Percentiles rank a stretch among this genome's conserved stretches.
Conservation (phyloP, 2,329 filamentous ascomycete species). For the Colletotrichum tofieldiae region DNA sequence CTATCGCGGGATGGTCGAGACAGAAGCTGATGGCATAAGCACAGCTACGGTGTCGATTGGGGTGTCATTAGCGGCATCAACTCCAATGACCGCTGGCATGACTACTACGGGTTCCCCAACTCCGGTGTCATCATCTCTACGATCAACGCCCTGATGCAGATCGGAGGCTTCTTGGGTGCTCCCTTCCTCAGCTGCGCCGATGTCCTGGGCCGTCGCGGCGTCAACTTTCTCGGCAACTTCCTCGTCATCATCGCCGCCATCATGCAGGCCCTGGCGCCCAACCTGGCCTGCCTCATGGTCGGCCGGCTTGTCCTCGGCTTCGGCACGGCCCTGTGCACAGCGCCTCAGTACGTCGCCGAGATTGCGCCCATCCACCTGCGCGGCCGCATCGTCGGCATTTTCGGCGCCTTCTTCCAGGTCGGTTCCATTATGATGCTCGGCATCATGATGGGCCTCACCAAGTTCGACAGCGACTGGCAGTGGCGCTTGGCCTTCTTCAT, state of each 20-base stretch:
- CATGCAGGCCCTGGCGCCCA: slow-evolving; percentile 56
- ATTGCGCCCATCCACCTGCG: slow-evolving; percentile 51
- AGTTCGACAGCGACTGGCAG: slow-evolving; percentile 54
- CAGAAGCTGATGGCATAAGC: neutral
- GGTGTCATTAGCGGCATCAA: slow-evolving; percentile 65
- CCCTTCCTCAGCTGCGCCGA: slow-evolving; percentile 66
- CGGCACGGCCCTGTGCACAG: slow-evolving; percentile 52
- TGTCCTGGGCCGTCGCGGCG: slow-evolving; percentile 65
- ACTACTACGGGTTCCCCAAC: slow-evolving; percentile 59
- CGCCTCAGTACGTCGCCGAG: slow-evolving; percentile 50
- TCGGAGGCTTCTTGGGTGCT: slow-evolving; percentile 63
- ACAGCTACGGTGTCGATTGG: slow-evolving; percentile 63
- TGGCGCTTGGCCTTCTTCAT: slow-evolving; percentile 60
- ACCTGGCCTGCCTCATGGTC: slow-evolving; percentile 59
- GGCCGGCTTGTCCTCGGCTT: slow-evolving; percentile 72
- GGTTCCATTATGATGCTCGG: slow-evolving; percentile 60
- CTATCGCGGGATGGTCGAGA: too few relatives aligned
- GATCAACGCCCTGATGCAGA: slow-evolving; percentile 64
- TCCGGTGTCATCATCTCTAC: slow-evolving; percentile 58
- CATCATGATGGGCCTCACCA: slow-evolving; percentile 59
- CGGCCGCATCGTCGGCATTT: slow-evolving; percentile 62
- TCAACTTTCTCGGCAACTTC: slow-evolving; percentile 62
- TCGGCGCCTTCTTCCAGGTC: slow-evolving; percentile 63
- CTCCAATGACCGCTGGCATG: slow-evolving; percentile 58
- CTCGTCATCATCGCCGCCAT: slow-evolving; percentile 62